Evolutionary conservation across 805 yeast species (phyloP).

Genomic region (Metschnikowia cerradonensis): DNA sequence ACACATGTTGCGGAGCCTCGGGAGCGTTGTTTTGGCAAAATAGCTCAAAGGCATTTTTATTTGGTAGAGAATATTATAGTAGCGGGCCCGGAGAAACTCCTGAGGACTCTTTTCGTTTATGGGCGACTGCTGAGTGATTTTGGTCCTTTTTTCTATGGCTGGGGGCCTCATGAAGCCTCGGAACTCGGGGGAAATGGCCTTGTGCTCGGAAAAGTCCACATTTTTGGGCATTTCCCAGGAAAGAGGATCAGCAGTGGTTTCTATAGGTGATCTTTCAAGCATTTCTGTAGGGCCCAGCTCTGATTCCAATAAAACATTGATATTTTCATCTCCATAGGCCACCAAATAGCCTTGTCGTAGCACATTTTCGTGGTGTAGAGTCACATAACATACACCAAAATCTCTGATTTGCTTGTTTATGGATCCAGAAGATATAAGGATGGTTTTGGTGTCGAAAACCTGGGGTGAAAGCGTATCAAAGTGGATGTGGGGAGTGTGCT

Average conservation of each 20-base stretch:
- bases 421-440: background rate
- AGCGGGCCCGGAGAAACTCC: constrained; percentile 30
- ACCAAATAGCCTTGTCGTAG: constrained; percentile 2
- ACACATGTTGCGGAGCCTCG: constrained; percentile 45
- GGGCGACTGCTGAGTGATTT: constrained; percentile 10
- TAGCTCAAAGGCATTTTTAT: constrained; percentile 39
- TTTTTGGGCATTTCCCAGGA: background rate
- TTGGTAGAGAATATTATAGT: constrained; percentile 35
- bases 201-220: background rate
- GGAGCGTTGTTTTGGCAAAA: constrained; percentile 48
- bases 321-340: background rate
- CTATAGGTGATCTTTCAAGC: background rate
- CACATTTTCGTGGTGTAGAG: background rate
- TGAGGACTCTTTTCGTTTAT: constrained; percentile 24
- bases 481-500: background rate
- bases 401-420: background rate
- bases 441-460: background rate
- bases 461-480: constrained; percentile 1
- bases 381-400: background rate
- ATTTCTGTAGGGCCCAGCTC: background rate
- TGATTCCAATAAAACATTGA: background rate
- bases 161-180: constrained; percentile 4
- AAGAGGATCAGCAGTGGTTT: background rate
- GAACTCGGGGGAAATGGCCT: background rate
- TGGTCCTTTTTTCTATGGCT: background rate